Base-by-base conservation (phyloP, 2,329 filamentous ascomycete species). In the Ceratocystis smalleyi region DNA sequence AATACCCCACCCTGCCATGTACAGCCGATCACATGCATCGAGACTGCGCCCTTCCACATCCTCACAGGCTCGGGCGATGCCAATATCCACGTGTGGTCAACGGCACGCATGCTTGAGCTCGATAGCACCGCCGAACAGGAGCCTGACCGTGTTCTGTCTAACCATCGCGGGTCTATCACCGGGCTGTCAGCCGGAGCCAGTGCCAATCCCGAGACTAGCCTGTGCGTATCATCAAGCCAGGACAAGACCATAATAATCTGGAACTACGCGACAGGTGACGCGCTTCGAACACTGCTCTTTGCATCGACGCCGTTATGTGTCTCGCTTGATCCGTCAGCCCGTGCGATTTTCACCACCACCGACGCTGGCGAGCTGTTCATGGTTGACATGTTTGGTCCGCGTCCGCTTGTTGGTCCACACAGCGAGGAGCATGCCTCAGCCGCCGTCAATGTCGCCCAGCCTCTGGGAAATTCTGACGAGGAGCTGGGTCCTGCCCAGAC, bases 161-260 rank as follows among this genome's bases (percentile, higher is more conserved):
- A 87, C 69, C 89, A 95, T 72, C 82, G 87, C 43, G 85, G 83
- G 68, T 87, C 81, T 72, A 85, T 91, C 73, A 92, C 83, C 67
- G 83, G 80, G 62, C 72, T 88, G 19, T 75, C 74, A 4, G 75
- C 81, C 54, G 86, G 88, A 19, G 84, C 88, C 70, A 86, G 87
- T 71, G 77, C 80, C 66, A 86, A 83, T 72, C 72, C 76, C 17
- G 83, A 85, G 70, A 87, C 87, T 66, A 92, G 89, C 73, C 84
- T 97, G 67, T 91, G 88, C 66, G 81, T 96, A 22, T 95, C 92
- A 2, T 83, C 86, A 5, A 89, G 89, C 68, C 85, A 83, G 69
- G 94, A 97, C 75, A 91, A 89, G 74, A 94, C 89, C 6, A 89
- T 89, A 69, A 86, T 96, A 70, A 79, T 95, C 67, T 99, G 94